These are phyloP conservation scores for Neurospora sublineolata DNA, from an alignment of 495 filamentous ascomycete genomes.

Conservation along the genomic window DNA sequence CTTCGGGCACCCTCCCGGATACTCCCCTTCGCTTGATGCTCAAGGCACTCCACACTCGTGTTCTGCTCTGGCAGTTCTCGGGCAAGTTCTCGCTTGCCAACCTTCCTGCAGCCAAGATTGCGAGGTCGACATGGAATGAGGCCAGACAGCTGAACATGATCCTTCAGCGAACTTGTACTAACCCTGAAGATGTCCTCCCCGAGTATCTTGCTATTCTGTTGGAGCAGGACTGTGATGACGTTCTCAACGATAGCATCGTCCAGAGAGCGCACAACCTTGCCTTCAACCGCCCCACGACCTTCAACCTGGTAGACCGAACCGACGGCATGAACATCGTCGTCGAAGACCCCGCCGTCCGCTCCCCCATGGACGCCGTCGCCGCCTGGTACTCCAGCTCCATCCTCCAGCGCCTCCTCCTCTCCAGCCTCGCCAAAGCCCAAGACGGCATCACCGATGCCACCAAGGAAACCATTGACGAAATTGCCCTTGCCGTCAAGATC, in stretches of 20 bases:
- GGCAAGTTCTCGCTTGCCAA: slow-evolving; percentile 25
- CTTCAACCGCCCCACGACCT: slow-evolving; percentile 68
- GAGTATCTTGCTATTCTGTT: slow-evolving; percentile 63
- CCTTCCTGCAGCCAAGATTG: slow-evolving; percentile 48
- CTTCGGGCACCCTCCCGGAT: slow-evolving; percentile 75
- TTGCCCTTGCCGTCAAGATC: slow-evolving; percentile 58
- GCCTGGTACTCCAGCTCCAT: slow-evolving; percentile 78
- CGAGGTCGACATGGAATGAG: slow-evolving; percentile 67
- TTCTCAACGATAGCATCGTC: slow-evolving; percentile 63
- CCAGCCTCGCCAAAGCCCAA: slow-evolving; percentile 36
- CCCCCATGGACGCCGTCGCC: slow-evolving; percentile 78
- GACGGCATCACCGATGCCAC: slow-evolving; percentile 24
- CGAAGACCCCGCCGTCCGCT: slow-evolving; percentile 75
- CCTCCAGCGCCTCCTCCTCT: slow-evolving; percentile 58
- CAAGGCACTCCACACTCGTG: slow-evolving; percentile 81
- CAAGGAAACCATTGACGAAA: slow-evolving; percentile 37
- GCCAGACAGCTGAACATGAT: slow-evolving; percentile 55
- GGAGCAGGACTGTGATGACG: slow-evolving; percentile 64
- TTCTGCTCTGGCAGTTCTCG: slow-evolving; percentile 69
- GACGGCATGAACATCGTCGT: slow-evolving; percentile 75
- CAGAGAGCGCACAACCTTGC: slow-evolving; percentile 86
- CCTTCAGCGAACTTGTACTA: slow-evolving; percentile 20
- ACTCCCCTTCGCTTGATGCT: slow-evolving; percentile 82
- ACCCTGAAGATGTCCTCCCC: slow-evolving; percentile 54
- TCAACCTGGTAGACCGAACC: slow-evolving; percentile 47